Evolutionary conservation across 305 asterid genomes (phyloP), one percentile per base, ranked within the genome.

Genomic region (Fraxinus albicans): DNA sequence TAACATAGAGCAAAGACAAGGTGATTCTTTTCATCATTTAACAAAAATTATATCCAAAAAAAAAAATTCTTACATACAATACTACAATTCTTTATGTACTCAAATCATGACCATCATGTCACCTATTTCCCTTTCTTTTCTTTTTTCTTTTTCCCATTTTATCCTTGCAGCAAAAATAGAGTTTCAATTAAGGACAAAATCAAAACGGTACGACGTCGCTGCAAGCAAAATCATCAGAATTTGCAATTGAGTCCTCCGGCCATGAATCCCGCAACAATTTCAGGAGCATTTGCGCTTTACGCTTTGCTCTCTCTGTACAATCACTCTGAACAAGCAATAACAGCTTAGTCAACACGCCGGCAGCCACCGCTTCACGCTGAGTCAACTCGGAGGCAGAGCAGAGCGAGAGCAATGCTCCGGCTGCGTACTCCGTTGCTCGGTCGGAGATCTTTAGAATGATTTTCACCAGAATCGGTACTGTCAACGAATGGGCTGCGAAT

Each of bases 261-360:
- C 97, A 95, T 79, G 97, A 90, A 85, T 93, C 91, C 34, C 97
- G 89, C 42, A 94, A 90, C 83, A 88, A 77, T 89, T 96, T 96
- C 84, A 96, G 89, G 85, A 94, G 89, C 98, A 92, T 90, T 85
- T 96, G 99, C 80, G 99, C 98, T 85, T 96, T 96, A 74, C 98
- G 90, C 82, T 96, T 96, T 6, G 98, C 99, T n/a, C 99, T 91
- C 79, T 91, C 99, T 83, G 99, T 96, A 88, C 99, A 94, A 83
- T 90, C 99, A 91, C 99, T 94, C 90, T 96, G 99, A 3, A 96
- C 98, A 15, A 96, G 89, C 53, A 96, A 82, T 27, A 94, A 88
- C 83, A 96, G 44, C 87, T 93, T 97, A 72, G 92, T 93, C 90
- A 94, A 74, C 78, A 94, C 91, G 73, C 99, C 98, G 63, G 95